Percentiles rank a stretch among this genome's conserved stretches.
Evolutionary conservation across 2,329 filamentous ascomycete species (phyloP).

Genomic region (Diaporthe batatas): DNA sequence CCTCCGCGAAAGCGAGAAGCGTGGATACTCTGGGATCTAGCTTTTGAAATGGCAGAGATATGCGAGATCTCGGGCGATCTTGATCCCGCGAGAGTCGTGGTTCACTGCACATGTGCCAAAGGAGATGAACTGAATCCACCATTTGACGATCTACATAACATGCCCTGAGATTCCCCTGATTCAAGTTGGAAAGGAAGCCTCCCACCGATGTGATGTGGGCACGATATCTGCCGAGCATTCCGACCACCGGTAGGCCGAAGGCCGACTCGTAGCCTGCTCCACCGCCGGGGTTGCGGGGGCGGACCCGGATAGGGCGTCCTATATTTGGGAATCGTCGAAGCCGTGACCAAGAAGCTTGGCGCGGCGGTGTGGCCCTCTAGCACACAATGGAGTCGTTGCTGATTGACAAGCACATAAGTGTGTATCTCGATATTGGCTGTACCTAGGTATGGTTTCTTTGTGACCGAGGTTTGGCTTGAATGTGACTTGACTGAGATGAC

Average conservation of each 20-base stretch:
- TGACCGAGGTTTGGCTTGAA: no score
- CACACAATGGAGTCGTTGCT: background rate
- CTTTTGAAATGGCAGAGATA: background rate
- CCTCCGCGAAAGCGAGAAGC: background rate
- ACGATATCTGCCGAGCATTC: background rate
- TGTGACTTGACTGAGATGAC: no score
- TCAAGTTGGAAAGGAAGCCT: background rate
- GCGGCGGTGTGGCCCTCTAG: no score
- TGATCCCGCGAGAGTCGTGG: background rate
- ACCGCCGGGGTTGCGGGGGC: background rate
- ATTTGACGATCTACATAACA: background rate
- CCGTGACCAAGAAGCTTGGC: background rate
- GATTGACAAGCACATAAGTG: background rate
- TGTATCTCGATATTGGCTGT: no score
- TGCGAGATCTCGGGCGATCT: background rate
- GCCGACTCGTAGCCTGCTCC: background rate
- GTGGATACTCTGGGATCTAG: background rate
- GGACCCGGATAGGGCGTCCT: background rate
- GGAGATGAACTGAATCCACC: background rate
- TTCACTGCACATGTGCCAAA: background rate
- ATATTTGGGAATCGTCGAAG: background rate
- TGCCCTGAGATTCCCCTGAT: constrained; percentile 6
- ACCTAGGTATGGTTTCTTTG: no score
- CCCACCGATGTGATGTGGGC: background rate
- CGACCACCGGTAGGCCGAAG: background rate